phyloP scores from a whole-genome alignment of 371 early-diverging fungal genomes.

The Mucor plumbeus region DNA sequence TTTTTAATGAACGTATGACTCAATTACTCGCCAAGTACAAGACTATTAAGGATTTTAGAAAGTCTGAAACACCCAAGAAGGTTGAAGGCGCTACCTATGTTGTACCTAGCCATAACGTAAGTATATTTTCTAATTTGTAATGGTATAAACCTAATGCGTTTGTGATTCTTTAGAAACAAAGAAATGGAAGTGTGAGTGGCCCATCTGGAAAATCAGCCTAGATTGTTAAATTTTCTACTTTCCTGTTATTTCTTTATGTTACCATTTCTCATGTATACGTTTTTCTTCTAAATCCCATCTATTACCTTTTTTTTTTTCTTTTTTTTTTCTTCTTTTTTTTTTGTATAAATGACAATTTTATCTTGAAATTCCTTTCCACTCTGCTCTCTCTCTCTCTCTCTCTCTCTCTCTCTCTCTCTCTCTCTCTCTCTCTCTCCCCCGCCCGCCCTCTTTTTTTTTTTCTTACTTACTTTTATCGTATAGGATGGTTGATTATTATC shows the following conservation, averaged over 20 bases:
- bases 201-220: slow-evolving; percentile 15
- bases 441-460: no score
- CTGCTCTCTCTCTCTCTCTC: not conserved
- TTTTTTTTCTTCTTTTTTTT: slow-evolving; percentile 4
- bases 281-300: not conserved
- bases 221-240: not conserved
- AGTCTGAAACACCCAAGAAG: slow-evolving; percentile 33
- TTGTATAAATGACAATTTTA: not conserved
- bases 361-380: not conserved
- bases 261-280: not conserved
- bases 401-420: not conserved
- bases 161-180: slow-evolving; percentile 24
- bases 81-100: slow-evolving; percentile 38
- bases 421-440: no score
- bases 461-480: not conserved
- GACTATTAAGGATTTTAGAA: slow-evolving; percentile 77
- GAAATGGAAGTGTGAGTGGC: slow-evolving; percentile 29
- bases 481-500: not conserved
- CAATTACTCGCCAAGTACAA: slow-evolving; percentile 70
- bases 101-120: slow-evolving; percentile 42
- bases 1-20: slow-evolving; percentile 67
- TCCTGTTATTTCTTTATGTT: not conserved
- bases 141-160: not conserved
- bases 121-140: not conserved
- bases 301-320: not conserved